Percentiles rank a stretch among this genome's conserved stretches.
These are phyloP conservation scores for Fusarium sambucinum DNA, from an alignment of 2,329 filamentous ascomycete species.

Conservation along the genomic window DNA sequence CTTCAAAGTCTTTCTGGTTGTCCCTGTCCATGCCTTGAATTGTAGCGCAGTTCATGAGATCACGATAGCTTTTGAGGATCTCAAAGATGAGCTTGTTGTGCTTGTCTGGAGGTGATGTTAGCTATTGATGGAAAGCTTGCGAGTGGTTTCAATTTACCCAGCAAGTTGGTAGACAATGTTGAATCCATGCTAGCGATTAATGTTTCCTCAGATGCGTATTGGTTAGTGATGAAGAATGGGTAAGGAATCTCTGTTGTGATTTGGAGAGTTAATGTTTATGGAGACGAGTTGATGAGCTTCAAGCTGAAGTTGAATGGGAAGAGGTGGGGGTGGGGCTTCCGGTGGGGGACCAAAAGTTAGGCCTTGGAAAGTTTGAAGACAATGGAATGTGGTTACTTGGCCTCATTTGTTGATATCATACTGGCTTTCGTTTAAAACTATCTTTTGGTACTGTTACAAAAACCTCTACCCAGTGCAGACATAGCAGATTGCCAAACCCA, in stretches of 20 bases:
- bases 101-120: slow-evolving; percentile 51
- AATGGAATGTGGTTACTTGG: slow-evolving; percentile 24
- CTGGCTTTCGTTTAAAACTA: slow-evolving; percentile 13
- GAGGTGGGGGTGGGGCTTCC: slow-evolving; percentile 43
- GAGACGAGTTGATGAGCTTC: slow-evolving; percentile 25
- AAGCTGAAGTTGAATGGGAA: slow-evolving; percentile 23
- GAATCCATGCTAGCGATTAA: slow-evolving; percentile 50
- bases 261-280: neutral
- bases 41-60: slow-evolving; percentile 58
- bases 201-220: neutral
- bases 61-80: slow-evolving; percentile 59
- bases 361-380: neutral
- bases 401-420: slow-evolving; percentile 1
- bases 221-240: neutral
- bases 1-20: slow-evolving; percentile 55
- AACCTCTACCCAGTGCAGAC: slow-evolving; percentile 38
- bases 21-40: slow-evolving; percentile 57
- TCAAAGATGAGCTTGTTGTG: slow-evolving; percentile 61
- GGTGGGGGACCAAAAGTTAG: slow-evolving; percentile 24
- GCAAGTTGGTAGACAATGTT: slow-evolving; percentile 51
- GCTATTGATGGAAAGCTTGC: neutral
- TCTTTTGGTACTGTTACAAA: slow-evolving; percentile 31
- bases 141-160: slow-evolving; percentile 48
- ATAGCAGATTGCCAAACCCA: slow-evolving; percentile 40
- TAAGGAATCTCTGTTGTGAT: neutral